Evolutionary conservation across 1,139 yeast species (phyloP), one percentile per base, ranked within the genome.

Genomic region (Candida albicans): DNA sequence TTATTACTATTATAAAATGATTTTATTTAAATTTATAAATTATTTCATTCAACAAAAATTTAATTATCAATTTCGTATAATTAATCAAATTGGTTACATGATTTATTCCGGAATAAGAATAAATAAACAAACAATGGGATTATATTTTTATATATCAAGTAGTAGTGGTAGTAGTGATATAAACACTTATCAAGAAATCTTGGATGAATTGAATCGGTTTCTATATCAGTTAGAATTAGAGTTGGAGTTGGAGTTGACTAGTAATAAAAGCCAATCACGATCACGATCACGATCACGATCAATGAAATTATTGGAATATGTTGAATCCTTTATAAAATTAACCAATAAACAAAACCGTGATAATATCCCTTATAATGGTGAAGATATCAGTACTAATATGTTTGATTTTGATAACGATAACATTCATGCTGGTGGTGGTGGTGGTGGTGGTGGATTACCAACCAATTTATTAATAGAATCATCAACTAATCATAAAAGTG

Each of bases 61-160:
- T n/a, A 59, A 64, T 1, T 59, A 70, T 3, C 79, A 75, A 44
- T 61, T 84, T 15, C 63, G 89, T 51, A 68, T 67, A 15, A 73
- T 70, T 46, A 72, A 69, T 43, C 84, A 81, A 34, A 39, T 65
- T 12, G 75, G 72, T 0, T 70, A 70, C 55, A 65, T 73, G 7
- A 77, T 82, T 0, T 50, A 73, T 5, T 75, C 81, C 35, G 88
- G 88, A 0, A 46, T 72, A n/a, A 63, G 84, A 49, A 54, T 75
- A 1, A 61, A 79, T 32, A 62, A 82, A 43, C 66, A 70, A 14
- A 73, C 81, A 0, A 56, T 77, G n/a, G 91, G 91, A 0, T 59
- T 84, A 7, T 70, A 78, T 4, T 60, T 82, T 0, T 50, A 43
- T 47, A 53, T 46, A 37, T 70, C 76, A 70, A 80, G 5, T 5